These are phyloP conservation scores for Phytophthora citricola DNA, from an alignment of 352 stramenopile genomes.

Conservation along the genomic window DNA sequence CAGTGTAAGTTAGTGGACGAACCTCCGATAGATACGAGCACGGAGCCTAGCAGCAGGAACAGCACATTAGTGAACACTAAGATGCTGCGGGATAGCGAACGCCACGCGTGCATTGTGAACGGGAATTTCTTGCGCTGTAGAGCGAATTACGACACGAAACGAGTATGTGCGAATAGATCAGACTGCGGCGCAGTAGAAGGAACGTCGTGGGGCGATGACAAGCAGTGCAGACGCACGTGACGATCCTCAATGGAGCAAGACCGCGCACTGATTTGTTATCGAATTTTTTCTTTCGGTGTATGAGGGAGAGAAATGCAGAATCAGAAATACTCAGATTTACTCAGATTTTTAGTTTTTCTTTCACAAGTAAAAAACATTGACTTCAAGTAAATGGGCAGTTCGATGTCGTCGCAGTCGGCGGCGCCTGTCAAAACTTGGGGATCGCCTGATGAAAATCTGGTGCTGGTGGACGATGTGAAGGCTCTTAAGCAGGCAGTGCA, in stretches of 20 bases:
- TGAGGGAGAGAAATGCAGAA: constrained; percentile 11
- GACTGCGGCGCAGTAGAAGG: constrained; percentile 8
- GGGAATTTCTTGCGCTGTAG: constrained; percentile 16
- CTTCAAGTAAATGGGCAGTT: constrained; percentile 13
- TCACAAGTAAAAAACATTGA: background rate
- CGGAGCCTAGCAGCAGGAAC: constrained; percentile 81
- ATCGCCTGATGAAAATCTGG: constrained; percentile 20
- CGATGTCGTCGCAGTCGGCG: constrained; percentile 8
- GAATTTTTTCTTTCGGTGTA: constrained; percentile 4
- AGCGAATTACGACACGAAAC: constrained; percentile 27
- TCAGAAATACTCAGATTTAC: constrained; percentile 7
- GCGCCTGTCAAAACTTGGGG: constrained; percentile 36
- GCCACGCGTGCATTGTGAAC: constrained; percentile 60
- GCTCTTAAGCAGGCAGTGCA: constrained; percentile 71
- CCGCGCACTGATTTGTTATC: constrained; percentile 20
- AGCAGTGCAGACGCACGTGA: constrained; percentile 14
- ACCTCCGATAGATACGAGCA: constrained; percentile 85
- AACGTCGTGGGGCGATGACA: background rate
- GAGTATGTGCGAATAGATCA: constrained; percentile 4
- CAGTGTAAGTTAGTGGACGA: constrained; percentile 4
- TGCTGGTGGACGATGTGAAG: constrained; percentile 67
- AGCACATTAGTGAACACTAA: constrained; percentile 91
- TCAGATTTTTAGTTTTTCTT: constrained; percentile 2
- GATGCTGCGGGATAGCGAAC: constrained; percentile 76
- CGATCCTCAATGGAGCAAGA: background rate